phyloP scores from a whole-genome alignment of 139 green algal genomes.

The Nannochloris sp. region DNA sequence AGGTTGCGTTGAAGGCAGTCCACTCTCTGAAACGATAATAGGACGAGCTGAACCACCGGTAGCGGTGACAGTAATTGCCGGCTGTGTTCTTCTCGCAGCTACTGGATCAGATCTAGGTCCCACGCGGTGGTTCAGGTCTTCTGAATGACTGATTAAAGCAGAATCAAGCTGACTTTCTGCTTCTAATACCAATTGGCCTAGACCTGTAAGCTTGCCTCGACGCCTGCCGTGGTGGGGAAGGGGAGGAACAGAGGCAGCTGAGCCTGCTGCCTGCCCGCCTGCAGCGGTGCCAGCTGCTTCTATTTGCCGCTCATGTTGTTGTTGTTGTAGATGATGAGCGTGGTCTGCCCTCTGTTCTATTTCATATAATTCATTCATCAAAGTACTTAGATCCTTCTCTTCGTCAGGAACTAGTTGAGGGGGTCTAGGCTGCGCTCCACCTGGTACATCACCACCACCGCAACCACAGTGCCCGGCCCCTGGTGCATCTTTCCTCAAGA shows the following conservation, averaged over 20 bases:
- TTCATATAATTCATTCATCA: constrained; percentile 13
- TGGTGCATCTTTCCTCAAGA: constrained; percentile 5
- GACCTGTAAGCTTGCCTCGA: too few species aligned
- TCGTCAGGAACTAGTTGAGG: neutral
- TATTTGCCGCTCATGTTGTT: neutral
- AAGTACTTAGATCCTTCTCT: neutral
- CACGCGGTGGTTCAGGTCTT: too few species aligned
- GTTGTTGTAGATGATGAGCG: neutral
- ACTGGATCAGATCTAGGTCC: too few species aligned
- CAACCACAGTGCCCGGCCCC: neutral
- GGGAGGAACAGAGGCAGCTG: too few species aligned
- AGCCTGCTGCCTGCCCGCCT: neutral
- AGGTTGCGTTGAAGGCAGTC: too few species aligned
- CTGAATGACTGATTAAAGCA: too few species aligned
- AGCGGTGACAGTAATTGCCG: too few species aligned
- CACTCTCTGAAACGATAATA: too few species aligned
- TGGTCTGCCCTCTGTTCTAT: neutral
- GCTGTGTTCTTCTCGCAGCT: too few species aligned
- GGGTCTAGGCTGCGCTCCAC: neutral
- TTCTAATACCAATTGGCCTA: neutral
- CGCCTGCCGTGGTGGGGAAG: too few species aligned
- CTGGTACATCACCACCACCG: neutral
- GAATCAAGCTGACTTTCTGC: neutral
- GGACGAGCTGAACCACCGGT: too few species aligned
- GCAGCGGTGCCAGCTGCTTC: neutral